phyloP scores from a whole-genome alignment of 371 early-diverging fungal genomes.

The Saksenaea vasiformis region DNA sequence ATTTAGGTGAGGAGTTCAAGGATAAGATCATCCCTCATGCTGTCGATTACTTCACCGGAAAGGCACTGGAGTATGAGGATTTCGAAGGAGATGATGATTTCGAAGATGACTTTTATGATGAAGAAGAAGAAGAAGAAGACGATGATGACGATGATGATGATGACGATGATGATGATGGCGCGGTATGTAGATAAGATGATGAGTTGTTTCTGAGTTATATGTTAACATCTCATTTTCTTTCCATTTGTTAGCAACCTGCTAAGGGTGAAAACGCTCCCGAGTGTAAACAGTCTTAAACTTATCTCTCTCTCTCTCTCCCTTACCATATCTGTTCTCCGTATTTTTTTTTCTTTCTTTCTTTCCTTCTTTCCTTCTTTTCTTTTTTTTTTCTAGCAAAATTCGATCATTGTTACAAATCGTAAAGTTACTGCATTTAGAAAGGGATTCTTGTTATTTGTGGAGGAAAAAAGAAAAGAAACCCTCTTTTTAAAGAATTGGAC shows the following conservation, averaged over 20 bases:
- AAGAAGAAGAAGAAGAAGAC: conserved; percentile 66
- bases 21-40: conserved; percentile 95
- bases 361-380: conserved; percentile 7
- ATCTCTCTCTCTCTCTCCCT: not conserved
- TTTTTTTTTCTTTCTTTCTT: not conserved
- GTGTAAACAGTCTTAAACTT: conserved; percentile 60
- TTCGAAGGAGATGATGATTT: conserved; percentile 69
- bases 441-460: not conserved
- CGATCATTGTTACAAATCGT: not conserved
- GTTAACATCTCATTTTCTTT: no score
- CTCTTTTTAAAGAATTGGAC: not conserved
- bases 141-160: conserved; percentile 58
- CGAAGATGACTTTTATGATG: conserved; percentile 68
- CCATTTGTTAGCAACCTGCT: conserved; percentile 34
- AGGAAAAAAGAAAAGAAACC: not conserved
- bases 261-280: conserved; percentile 64
- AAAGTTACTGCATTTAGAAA: not conserved
- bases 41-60: conserved; percentile 98
- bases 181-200: no score
- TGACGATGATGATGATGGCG: conserved; percentile 57
- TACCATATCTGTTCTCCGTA: no score
- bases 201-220: no score
- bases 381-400: conserved; percentile 7
- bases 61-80: conserved; percentile 84
- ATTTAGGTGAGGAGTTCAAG: conserved; percentile 84